phyloP scores from a whole-genome alignment of 306 rosid genomes.

The Dicorynia guianensis region DNA sequence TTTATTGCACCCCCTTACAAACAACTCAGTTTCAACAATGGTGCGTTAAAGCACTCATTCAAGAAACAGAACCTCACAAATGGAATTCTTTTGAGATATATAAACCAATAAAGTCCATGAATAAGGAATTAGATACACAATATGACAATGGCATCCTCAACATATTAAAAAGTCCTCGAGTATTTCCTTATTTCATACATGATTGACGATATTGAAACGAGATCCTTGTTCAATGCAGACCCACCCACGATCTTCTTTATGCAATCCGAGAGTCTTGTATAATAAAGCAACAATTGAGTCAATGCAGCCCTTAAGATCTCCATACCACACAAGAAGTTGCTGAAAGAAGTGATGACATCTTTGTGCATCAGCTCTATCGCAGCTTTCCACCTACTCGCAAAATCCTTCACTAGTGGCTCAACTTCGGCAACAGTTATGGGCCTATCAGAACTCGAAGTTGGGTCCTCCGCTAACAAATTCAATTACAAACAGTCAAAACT shows the following conservation, averaged over 20 bases:
- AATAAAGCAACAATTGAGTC: slow-evolving; percentile 87
- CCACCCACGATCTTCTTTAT: slow-evolving; percentile 83
- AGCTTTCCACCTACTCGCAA: slow-evolving; percentile 94
- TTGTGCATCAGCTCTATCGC: slow-evolving; percentile 99
- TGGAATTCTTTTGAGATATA: slow-evolving; percentile 9
- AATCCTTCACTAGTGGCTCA: slow-evolving; percentile 96
- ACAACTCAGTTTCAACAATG: slow-evolving; percentile 11
- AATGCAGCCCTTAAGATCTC: slow-evolving; percentile 87
- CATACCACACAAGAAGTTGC: slow-evolving; percentile 98
- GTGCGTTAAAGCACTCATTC: neutral
- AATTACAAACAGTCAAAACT: slow-evolving; percentile 32
- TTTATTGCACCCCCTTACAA: slow-evolving; percentile 1
- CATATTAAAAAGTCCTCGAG: slow-evolving; percentile 84
- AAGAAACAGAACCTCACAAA: slow-evolving; percentile 13
- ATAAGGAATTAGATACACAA: slow-evolving; percentile 23
- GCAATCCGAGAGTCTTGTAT: slow-evolving; percentile 92
- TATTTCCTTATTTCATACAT: slow-evolving; percentile 96
- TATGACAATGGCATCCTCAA: slow-evolving; percentile 29
- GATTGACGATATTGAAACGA: slow-evolving; percentile 82
- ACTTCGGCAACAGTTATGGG: slow-evolving; percentile 79
- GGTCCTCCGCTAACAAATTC: slow-evolving; percentile 80
- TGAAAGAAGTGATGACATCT: slow-evolving; percentile 97
- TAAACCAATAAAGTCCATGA: slow-evolving; percentile 27
- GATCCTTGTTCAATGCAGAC: slow-evolving; percentile 89
- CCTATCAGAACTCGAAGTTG: slow-evolving; percentile 62